Evolutionary conservation across 2,329 filamentous ascomycete genomes (phyloP), one percentile per base, ranked within the genome.

Genomic region (Escovopsis sp.): DNA sequence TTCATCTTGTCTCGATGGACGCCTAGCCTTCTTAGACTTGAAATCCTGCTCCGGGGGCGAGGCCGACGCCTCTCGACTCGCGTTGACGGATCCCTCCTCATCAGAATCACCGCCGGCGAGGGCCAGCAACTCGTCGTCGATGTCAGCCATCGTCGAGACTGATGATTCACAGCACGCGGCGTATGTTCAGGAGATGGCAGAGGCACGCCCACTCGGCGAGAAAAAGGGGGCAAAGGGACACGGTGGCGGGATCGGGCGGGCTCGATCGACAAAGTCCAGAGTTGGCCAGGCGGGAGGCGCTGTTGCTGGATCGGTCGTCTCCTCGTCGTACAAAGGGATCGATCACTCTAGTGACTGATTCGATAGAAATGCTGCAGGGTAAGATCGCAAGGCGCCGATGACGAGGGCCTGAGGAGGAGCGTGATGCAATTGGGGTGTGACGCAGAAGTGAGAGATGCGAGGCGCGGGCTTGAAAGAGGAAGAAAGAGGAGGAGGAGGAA

Each of bases 61-160:
- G 40, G 68, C 67, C 37, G 75, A 72, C 32, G 64, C 69, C 50
- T 70, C 66, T 53, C 75, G 64, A 59, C 74, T 69, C 53, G 64
- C 63, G 53, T 67, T 67, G 61, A 67, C 65, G 55, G 66, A 60
- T 39, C 57, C 72, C 61, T 76, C 74, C 52, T 74, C 74, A 54
- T 71, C 74, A 44, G 76, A 74, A 41, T 76, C 81, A 51, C 84
- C 86, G 54, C 86, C 91, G 42, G 88, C 91, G 50, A 96, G 79
- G 56, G 85, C 88, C 49, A 96, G 81, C 50, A 96, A 79, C 67
- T 95, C 89, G 53, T 89, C 87, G 58, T 96, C 89, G 51, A 95
- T 74, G 57, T 89, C 84, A 43, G 84, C 82, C 87, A 94, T 94
- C 54, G 49, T 71, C 46, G 43, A 9, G 27, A 30, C 11, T 30